Base-by-base conservation (phyloP, 495 filamentous ascomycete species). In the Viridothelium virens region DNA sequence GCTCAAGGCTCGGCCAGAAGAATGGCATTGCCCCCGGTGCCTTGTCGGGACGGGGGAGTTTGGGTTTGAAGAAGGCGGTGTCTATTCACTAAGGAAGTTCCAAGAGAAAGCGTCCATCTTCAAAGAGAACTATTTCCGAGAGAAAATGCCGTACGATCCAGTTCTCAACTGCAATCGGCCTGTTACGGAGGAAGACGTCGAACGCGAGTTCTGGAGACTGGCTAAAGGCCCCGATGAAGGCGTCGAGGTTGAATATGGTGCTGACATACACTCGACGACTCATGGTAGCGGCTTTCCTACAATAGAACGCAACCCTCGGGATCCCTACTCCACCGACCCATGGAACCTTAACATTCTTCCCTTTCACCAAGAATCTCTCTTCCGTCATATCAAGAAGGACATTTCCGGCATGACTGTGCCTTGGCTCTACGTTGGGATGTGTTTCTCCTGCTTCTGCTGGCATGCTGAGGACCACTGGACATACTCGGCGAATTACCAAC, bases 391-490 rank as follows among this genome's bases (percentile, higher is more conserved):
- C 81, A 97, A 97, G 74, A 89, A 92, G 0, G 94, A 99, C 76
- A 92, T 99, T 66, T 97, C 94, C n/a, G 94, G 94, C 41, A 99
- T 99, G 94, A 99, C 94, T 0, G 93, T 99, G 5, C 94, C 94
- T 16, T 99, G 94, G 94, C 86, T 97, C 5, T 99, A 99, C 74
- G 95, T 99, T n/a, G 94, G 94, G 67, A 99, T 99, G 94, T 95
- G 92, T 71, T 99, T 99, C 76, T 97, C 94, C 2, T 97, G 93
- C 2, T 99, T 99, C 74, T 99, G 94, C 76, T 99, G 94, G 94
- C 94, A 99, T 73, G 96, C 96, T 68, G 94, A 99, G 74, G 94
- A 99, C 74, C 94, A 99, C 71, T 96, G 96, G 71, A 86, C 94
- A 0, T 99, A 99, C 75, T 99, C 94, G 25, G 89, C 94, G 48